Evolutionary conservation across 2,329 filamentous ascomycete genomes (phyloP).

Genomic region (Ascochyta lentis): DNA sequence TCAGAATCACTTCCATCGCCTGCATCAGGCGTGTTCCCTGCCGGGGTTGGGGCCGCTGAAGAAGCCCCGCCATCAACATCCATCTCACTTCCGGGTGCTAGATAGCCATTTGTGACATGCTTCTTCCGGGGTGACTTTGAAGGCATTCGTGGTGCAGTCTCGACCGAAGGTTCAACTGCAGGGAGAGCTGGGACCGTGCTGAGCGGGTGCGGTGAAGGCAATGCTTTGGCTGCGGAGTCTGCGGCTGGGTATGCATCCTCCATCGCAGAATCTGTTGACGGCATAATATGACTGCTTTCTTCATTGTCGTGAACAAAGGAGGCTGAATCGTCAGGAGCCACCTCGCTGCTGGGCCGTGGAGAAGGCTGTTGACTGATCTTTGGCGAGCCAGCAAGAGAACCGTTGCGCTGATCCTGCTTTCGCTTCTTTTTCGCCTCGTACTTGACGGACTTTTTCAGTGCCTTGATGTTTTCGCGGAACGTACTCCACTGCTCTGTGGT

Average conservation of each 20-base stretch:
- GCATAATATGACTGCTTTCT: constrained; percentile 17
- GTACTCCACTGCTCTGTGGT: constrained; percentile 47
- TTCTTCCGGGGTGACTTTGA: constrained; percentile 45
- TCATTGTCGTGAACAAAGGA: constrained; percentile 30
- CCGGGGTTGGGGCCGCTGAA: constrained; percentile 35
- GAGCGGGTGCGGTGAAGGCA: constrained; percentile 34
- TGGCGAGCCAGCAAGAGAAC: constrained; percentile 23
- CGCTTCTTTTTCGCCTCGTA: constrained; percentile 31
- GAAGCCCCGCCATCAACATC: constrained; percentile 35
- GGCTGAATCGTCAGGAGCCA: constrained; percentile 33
- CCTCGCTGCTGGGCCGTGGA: constrained; percentile 33
- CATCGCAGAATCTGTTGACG: constrained; percentile 13
- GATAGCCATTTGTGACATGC: constrained; percentile 29
- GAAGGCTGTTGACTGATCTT: constrained; percentile 29
- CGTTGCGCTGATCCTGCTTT: constrained; percentile 23
- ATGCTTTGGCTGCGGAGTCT: constrained; percentile 4
- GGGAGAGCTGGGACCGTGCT: constrained; percentile 38
- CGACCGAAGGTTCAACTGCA: constrained; percentile 31
- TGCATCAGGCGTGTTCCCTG: constrained; percentile 36
- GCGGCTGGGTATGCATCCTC: constrained; percentile 30
- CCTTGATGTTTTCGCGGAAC: constrained; percentile 54
- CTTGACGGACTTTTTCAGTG: constrained; percentile 52
- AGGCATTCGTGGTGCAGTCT: constrained; percentile 33
- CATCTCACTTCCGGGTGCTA: constrained; percentile 24
- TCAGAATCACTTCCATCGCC: constrained; percentile 44